phyloP scores from a whole-genome alignment of 371 early-diverging fungal genomes.

The Zopfochytrium polystomum region DNA sequence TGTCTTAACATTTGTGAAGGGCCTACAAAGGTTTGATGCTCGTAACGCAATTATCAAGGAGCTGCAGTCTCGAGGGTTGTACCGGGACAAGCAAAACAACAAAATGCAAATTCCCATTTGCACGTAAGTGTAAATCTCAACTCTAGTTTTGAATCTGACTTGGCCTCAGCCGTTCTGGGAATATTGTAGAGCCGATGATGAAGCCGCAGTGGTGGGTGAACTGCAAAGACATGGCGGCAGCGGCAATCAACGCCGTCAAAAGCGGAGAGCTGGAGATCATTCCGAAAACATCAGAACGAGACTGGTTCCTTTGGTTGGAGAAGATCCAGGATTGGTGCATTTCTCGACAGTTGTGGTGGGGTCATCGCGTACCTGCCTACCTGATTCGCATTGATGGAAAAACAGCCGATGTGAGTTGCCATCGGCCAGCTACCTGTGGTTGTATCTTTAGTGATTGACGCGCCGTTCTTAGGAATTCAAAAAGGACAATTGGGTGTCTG shows the following conservation, averaged over 20 bases:
- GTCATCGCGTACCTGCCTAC: conserved; percentile 98
- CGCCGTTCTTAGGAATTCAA: conserved; percentile 58
- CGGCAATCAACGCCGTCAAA: conserved; percentile 82
- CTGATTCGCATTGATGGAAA: conserved; percentile 83
- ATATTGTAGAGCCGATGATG: conserved; percentile 97
- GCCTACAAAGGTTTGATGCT: conserved; percentile 95
- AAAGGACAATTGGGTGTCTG: conserved; percentile 84
- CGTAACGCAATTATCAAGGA: conserved; percentile 84
- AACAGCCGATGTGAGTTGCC: too few relatives aligned
- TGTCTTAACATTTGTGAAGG: conserved; percentile 34
- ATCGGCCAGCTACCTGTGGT: too few relatives aligned
- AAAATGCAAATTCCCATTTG: conserved; percentile 94
- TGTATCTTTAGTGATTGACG: too few relatives aligned
- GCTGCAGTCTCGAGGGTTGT: conserved; percentile 85
- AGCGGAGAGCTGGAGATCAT: conserved; percentile 83
- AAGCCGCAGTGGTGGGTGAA: conserved; percentile 99
- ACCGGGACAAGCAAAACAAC: conserved; percentile 83
- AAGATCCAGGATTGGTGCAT: conserved; percentile 99
- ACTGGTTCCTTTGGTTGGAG: conserved; percentile 97
- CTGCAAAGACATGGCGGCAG: conserved; percentile 88
- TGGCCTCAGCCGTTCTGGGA: conserved; percentile 90
- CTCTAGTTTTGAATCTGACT: conserved; percentile 1
- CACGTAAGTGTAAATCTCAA: conserved; percentile 24
- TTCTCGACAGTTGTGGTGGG: conserved; percentile 99
- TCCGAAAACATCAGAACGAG: conserved; percentile 87